Base-by-base conservation (phyloP, 768 basidiomycete species). In the Lyophyllum shimeji region DNA sequence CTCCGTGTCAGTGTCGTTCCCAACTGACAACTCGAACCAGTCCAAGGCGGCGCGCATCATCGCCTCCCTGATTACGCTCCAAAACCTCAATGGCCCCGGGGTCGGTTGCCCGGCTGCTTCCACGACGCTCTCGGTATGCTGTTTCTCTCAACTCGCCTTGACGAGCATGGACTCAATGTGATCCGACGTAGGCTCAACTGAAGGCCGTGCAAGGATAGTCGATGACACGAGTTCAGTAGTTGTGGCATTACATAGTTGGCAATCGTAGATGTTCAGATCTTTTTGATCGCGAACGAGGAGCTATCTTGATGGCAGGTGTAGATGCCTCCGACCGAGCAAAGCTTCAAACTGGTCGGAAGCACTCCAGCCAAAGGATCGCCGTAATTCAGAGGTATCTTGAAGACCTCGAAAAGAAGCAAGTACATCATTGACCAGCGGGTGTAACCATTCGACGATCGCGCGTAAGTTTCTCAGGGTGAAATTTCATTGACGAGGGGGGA, bases 51-150 rank as follows among this genome's bases (percentile, higher is more conserved):
- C 83, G 1, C 85, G 89, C 8, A 76, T 90, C 56, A 65, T 79
- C 25, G 81, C 89, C 21, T 74, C 82, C 0, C 64, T 84, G 31
- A 76, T 87, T 46, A 86, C 88, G 7, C 71, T 90, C 13, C 89
- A 91, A 70, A 91, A 91, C 65, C 66, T 91, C 46, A 75, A 76
- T 47, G 88, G 89, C 0, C 77, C 84, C 1, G 89, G 89, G 24
- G 67, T 76, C 23, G 89, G 89, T 29, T 90, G 89, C 68, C 88
- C 87, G 6, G 82, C 65, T 23, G 56, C 64, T 17, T 68, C 67
- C 15, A 67, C 64, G 7, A 67, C 67, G 11, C 57, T 68, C 2
- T 58, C 54, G 39, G 67, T 61, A 52, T 20, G 60, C 24, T 9
- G 7, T n/a, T 23, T 18, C 21, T 34, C 42, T 55, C 6, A 40